phyloP scores from a whole-genome alignment of 208 protist genomes.

The Leishmania braziliensis region DNA sequence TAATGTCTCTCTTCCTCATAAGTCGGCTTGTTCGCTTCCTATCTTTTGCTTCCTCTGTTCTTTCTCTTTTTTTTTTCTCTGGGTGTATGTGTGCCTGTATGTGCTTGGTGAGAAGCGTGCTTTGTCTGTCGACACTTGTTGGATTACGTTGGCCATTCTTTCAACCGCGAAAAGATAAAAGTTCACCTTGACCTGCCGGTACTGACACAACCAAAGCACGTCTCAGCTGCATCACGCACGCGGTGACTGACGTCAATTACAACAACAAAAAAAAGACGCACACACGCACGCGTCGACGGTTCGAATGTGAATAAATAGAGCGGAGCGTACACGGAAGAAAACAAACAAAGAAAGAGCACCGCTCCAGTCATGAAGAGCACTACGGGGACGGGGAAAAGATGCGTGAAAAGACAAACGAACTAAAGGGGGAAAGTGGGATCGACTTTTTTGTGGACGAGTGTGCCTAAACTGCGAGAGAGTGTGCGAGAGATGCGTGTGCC shows the following conservation, averaged over 20 bases:
- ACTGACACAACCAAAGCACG: background rate
- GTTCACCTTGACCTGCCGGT: background rate
- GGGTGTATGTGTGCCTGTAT: too few relatives aligned
- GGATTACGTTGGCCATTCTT: too few relatives aligned
- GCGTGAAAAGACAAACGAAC: constrained; percentile 2
- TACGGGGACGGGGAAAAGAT: background rate
- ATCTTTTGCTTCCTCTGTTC: too few relatives aligned
- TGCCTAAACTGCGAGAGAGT: too few relatives aligned
- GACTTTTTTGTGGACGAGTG: too few relatives aligned
- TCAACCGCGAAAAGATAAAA: background rate
- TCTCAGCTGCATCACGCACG: background rate
- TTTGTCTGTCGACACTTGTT: too few relatives aligned
- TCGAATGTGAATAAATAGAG: background rate
- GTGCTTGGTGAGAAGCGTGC: too few relatives aligned
- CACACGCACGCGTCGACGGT: too few relatives aligned
- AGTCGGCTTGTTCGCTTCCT: too few relatives aligned
- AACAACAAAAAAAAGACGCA: constrained; percentile 1
- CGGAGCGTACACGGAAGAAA: background rate
- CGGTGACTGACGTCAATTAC: background rate
- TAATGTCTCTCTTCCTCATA: too few relatives aligned
- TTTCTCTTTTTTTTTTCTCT: too few relatives aligned
- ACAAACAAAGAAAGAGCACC: constrained; percentile 7
- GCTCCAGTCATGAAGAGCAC: background rate
- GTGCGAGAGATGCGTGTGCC: background rate
- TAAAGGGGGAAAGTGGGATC: background rate